Evolutionary conservation across 202 grass and related monocot species (phyloP).

Genomic region (Carex arenaria): DNA sequence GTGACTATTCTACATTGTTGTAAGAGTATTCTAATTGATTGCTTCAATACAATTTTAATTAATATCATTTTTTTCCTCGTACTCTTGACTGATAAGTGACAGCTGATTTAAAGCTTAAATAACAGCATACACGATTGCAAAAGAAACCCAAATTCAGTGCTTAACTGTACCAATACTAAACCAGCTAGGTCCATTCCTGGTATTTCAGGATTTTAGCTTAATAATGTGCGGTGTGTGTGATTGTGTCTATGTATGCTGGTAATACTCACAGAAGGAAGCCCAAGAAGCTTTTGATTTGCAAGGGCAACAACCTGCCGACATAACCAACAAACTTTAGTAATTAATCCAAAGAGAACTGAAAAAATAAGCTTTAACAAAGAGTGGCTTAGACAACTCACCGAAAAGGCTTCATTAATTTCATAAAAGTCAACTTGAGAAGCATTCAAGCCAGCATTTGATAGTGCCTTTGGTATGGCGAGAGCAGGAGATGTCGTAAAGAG

Average conservation of each 20-base stretch:
- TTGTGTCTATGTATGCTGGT: not conserved
- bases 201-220: not conserved
- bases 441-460: constrained; percentile 53
- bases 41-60: not conserved
- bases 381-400: constrained; percentile 30
- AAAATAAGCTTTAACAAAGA: not conserved
- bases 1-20: not conserved
- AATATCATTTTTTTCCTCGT: too few species aligned
- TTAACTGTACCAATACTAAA: not conserved
- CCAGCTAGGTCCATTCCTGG: not conserved
- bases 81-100: not conserved
- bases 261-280: constrained; percentile 63
- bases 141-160: not conserved
- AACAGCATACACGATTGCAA: not conserved
- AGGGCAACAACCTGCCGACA: constrained; percentile 76
- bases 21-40: too few species aligned
- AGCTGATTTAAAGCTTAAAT: not conserved
- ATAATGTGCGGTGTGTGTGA: not conserved
- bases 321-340: constrained; percentile 14
- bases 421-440: constrained; percentile 88
- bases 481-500: constrained; percentile 89
- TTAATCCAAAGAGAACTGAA: not conserved
- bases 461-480: constrained; percentile 87
- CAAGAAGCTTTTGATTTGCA: constrained; percentile 94
- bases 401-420: constrained; percentile 97